These are phyloP conservation scores for Glonium stellatum DNA, from an alignment of 495 filamentous ascomycete species.

Conservation along the genomic window DNA sequence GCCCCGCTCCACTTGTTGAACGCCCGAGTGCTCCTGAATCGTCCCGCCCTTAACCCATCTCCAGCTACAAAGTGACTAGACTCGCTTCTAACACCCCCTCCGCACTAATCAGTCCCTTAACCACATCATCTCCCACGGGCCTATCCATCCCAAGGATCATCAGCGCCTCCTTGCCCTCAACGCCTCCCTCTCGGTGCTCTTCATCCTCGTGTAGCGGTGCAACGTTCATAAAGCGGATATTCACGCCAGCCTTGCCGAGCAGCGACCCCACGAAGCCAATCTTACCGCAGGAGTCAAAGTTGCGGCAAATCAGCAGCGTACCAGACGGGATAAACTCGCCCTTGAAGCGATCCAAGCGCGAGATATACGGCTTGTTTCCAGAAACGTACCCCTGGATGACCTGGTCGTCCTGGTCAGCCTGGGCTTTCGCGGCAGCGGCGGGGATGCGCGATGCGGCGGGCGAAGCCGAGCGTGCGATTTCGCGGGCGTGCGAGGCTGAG, in stretches of 20 bases:
- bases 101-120: conserved; percentile 46
- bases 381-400: conserved; percentile 61
- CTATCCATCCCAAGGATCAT: conserved; percentile 67
- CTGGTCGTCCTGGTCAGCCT: conserved; percentile 37
- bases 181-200: conserved; percentile 17
- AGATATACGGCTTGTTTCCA: conserved; percentile 53
- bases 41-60: neutral
- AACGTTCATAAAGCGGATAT: conserved; percentile 67
- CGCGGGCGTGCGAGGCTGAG: conserved; percentile 30
- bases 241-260: conserved; percentile 56
- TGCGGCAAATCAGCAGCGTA: conserved; percentile 58
- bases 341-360: conserved; percentile 55
- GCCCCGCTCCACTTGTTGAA: too few relatives aligned
- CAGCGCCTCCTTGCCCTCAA: conserved; percentile 50
- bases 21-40: too few relatives aligned
- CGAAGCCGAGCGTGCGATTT: conserved; percentile 34
- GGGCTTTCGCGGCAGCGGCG: conserved; percentile 21
- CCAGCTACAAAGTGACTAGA: conserved; percentile 41
- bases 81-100: conserved; percentile 59
- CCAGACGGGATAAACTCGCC: conserved; percentile 59
- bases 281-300: conserved; percentile 66
- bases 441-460: conserved; percentile 13
- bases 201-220: conserved; percentile 41
- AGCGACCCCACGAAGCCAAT: conserved; percentile 62
- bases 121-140: conserved; percentile 47